Evolutionary conservation across 2,329 filamentous ascomycete genomes (phyloP).

Genomic region (Aspergillus caelatus): DNA sequence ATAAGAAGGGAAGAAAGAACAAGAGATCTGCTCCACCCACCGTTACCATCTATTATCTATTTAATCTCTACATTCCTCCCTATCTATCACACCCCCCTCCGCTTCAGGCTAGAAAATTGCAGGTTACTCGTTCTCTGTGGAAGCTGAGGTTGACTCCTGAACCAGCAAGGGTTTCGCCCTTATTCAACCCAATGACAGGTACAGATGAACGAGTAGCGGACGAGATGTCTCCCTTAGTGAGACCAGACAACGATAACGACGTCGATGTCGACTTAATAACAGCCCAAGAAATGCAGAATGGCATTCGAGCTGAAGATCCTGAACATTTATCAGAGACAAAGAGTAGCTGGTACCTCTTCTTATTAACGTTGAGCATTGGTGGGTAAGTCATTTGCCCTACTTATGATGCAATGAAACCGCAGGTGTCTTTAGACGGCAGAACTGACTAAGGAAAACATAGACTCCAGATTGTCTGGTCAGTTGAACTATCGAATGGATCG

Average conservation of each 20-base stretch:
- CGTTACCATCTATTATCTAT: neutral
- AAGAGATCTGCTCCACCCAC: neutral
- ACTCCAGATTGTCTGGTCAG: constrained; percentile 92
- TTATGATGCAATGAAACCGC: neutral
- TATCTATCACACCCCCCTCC: neutral
- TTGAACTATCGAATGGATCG: constrained; percentile 91
- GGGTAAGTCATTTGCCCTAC: constrained; percentile 51
- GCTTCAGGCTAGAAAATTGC: neutral
- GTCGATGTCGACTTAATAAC: constrained; percentile 23
- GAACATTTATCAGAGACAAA: constrained; percentile 63
- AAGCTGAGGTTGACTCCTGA: neutral
- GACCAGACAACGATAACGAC: constrained; percentile 23
- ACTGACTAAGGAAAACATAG: constrained; percentile 41
- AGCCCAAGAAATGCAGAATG: constrained; percentile 19
- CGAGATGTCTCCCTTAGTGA: constrained; percentile 36
- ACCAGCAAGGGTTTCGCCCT: neutral
- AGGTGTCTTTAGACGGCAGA: neutral
- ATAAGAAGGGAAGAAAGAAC: neutral
- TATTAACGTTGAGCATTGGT: constrained; percentile 83
- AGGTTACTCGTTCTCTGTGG: neutral
- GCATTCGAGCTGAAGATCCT: constrained; percentile 40
- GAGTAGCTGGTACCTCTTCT: constrained; percentile 80
- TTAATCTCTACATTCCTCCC: neutral
- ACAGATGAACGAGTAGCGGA: constrained; percentile 21
- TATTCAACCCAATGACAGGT: constrained; percentile 17